Conservation (phyloP, 331 rosid genomes). For the Acacia concinna region DNA sequence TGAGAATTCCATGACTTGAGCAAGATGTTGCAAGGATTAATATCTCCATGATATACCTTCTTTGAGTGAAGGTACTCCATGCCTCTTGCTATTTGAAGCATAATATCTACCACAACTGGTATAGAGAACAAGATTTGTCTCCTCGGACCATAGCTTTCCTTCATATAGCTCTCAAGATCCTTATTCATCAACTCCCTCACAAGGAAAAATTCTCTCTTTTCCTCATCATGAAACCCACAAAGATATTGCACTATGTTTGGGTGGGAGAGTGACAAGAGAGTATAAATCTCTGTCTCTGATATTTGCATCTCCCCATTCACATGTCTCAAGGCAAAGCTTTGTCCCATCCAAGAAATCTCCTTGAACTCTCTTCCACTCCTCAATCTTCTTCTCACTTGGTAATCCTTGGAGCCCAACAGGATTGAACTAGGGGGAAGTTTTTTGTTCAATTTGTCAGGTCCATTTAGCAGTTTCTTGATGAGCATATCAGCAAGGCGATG, state of each 20-base stretch:
- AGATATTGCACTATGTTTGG: conserved; percentile 73
- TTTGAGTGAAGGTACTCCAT: conserved; percentile 79
- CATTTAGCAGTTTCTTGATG: conserved; percentile 47
- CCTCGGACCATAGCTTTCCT: conserved; percentile 74
- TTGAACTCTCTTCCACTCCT: conserved; percentile 63
- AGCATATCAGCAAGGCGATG: conserved; percentile 51
- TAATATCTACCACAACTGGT: conserved; percentile 76
- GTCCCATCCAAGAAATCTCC: conserved; percentile 91
- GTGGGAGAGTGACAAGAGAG: conserved; percentile 67
- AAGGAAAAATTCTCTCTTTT: conserved; percentile 67
- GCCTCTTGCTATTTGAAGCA: conserved; percentile 96
- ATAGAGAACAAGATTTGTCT: conserved; percentile 69
- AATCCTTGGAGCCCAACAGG: conserved; percentile 61
- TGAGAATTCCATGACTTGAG: conserved; percentile 61
- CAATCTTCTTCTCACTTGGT: conserved; percentile 61
- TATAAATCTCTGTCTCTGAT: conserved; percentile 47
- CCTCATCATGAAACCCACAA: conserved; percentile 75
- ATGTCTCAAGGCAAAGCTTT: conserved; percentile 68
- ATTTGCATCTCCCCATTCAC: conserved; percentile 54
- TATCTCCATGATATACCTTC: conserved; percentile 76
- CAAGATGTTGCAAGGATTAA: conserved; percentile 64
- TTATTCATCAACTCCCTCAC: conserved; percentile 79
- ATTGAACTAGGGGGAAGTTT: conserved; percentile 53
- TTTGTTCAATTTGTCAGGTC: conserved; percentile 33
- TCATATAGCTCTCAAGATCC: conserved; percentile 68